Conservation (phyloP, 2,329 filamentous ascomycete species). For the Colletotrichum tropicicola region DNA sequence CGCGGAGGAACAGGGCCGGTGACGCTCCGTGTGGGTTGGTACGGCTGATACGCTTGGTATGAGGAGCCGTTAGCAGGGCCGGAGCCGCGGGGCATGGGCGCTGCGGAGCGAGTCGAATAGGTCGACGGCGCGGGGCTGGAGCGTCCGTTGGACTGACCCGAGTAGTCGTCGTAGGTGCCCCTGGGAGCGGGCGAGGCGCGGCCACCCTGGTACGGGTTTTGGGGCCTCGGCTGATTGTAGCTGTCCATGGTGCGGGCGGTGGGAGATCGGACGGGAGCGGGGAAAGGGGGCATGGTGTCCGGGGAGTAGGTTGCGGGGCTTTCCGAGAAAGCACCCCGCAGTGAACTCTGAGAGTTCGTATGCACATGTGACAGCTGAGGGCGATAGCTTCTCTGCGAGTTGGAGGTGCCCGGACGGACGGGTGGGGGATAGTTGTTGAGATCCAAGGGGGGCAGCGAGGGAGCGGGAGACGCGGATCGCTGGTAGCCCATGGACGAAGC, state of each 20-base stretch:
- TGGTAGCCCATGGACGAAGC: slow-evolving; percentile 69
- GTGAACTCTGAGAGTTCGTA: slow-evolving; percentile 30
- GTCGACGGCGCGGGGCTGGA: slow-evolving; percentile 43
- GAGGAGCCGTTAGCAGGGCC: slow-evolving; percentile 33
- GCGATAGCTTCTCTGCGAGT: slow-evolving; percentile 44
- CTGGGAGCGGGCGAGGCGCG: slow-evolving; percentile 8
- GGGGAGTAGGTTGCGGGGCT: slow-evolving; percentile 40
- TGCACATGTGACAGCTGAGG: slow-evolving; percentile 35
- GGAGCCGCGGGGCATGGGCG: slow-evolving; percentile 30
- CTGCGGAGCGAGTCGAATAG: slow-evolving; percentile 35
- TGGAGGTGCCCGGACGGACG: slow-evolving; percentile 45
- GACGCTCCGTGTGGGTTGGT: slow-evolving; percentile 46
- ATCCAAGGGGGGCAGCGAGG: slow-evolving; percentile 44
- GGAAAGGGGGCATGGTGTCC: slow-evolving; percentile 40
- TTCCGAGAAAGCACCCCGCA: slow-evolving; percentile 36
- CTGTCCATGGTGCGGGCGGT: slow-evolving; percentile 38
- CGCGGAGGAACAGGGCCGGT: slow-evolving; percentile 47
- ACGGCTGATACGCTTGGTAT: slow-evolving; percentile 34
- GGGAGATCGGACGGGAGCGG: slow-evolving; percentile 43
- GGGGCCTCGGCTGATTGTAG: background rate
- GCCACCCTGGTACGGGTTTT: slow-evolving; percentile 12
- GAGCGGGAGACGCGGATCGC: slow-evolving; percentile 46
- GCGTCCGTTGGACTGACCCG: slow-evolving; percentile 38
- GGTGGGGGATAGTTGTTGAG: slow-evolving; percentile 39
- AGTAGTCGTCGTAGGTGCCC: slow-evolving; percentile 21